Evolutionary conservation across 2,329 filamentous ascomycete species (phyloP), one percentile per base, ranked within the genome.

Genomic region (Talaromyces sp.): DNA sequence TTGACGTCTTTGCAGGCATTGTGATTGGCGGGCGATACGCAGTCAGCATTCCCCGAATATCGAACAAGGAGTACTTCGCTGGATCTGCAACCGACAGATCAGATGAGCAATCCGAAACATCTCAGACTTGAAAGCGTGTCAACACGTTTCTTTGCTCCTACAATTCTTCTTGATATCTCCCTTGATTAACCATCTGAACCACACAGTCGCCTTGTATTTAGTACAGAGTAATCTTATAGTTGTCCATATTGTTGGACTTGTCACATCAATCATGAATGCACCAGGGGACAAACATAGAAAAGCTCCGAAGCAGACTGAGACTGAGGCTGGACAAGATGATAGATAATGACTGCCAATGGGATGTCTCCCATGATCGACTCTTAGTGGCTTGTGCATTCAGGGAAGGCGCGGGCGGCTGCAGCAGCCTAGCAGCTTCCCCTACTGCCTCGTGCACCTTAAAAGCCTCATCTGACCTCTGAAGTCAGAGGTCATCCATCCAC

Each of bases 401-500:
- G 60, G 42, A 52, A 63, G 62, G 48, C 42, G 52, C 58, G 33
- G 48, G 58, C 59, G 44, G 52, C 52, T 62, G 54, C 62, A 33
- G 58, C 9, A 54, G 48, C 48, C 33, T 61, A 25, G 31, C 23
- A 52, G 46, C 48, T 14, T 11, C 21, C 21, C 21, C 8, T 28
- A 33, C n/a, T 56, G 50, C 54, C 54, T 57, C 37, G 54, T 57
- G 54, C 54, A 40, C 37, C 50, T 31, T 11, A 57, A n/a, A n/a
- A 59, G 56, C 57, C 62, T 63, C 62, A 63, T 63, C 62, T 63
- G 62, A 63, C 62, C 62, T 23, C n/a, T 40, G 11, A 37, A 33
- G 25, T 33, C 67, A 69, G 14, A 57, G 54, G 54, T 57, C 54
- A 57, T 28, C 21, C 54, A 42, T 57, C 54, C 33, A 42, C 5